Conservation (phyloP, 1,139 yeast species). For the Diutina mesorugosa region DNA sequence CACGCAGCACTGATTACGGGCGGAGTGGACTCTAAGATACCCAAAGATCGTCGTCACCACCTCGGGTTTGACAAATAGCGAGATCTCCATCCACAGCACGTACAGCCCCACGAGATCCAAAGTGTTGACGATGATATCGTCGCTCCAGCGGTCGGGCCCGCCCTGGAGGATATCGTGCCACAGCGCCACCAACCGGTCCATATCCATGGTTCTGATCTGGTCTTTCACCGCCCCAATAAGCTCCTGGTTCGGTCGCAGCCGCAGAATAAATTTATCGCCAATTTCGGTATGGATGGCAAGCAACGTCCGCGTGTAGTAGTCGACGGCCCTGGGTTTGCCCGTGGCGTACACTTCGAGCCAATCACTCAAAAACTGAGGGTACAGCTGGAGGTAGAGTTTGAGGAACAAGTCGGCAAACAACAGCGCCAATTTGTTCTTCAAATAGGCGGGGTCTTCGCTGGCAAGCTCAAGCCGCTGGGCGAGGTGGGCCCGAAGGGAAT, state of each 20-base stretch:
- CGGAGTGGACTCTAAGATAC: slow-evolving; percentile 29
- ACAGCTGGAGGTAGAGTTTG: slow-evolving; percentile 44
- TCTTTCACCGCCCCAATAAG: slow-evolving; percentile 71
- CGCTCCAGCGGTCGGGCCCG: slow-evolving; percentile 12
- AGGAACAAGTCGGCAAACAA: slow-evolving; percentile 62
- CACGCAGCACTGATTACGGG: slow-evolving; percentile 40
- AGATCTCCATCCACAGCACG: slow-evolving; percentile 91
- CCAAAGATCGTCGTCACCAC: slow-evolving; percentile 52
- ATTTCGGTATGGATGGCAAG: slow-evolving; percentile 78
- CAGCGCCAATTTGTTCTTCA: slow-evolving; percentile 73
- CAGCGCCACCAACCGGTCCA: slow-evolving; percentile 47
- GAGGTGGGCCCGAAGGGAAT: slow-evolving; percentile 25
- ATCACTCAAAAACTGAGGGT: slow-evolving; percentile 62
- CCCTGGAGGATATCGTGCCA: slow-evolving; percentile 54
- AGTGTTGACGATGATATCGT: slow-evolving; percentile 44
- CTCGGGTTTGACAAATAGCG: slow-evolving; percentile 57
- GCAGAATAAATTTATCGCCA: slow-evolving; percentile 76
- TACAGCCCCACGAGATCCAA: slow-evolving; percentile 69
- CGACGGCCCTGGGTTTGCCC: slow-evolving; percentile 37
- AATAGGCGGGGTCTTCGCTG: slow-evolving; percentile 39
- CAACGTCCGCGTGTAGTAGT: slow-evolving; percentile 64
- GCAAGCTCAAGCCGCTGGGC: slow-evolving; percentile 9
- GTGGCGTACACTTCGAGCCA: slow-evolving; percentile 24
- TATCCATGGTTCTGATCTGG: slow-evolving; percentile 63
- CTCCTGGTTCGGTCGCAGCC: slow-evolving; percentile 49